These are phyloP conservation scores for Phaffia tasmanica DNA, from an alignment of 768 basidiomycete genomes.

Conservation along the genomic window DNA sequence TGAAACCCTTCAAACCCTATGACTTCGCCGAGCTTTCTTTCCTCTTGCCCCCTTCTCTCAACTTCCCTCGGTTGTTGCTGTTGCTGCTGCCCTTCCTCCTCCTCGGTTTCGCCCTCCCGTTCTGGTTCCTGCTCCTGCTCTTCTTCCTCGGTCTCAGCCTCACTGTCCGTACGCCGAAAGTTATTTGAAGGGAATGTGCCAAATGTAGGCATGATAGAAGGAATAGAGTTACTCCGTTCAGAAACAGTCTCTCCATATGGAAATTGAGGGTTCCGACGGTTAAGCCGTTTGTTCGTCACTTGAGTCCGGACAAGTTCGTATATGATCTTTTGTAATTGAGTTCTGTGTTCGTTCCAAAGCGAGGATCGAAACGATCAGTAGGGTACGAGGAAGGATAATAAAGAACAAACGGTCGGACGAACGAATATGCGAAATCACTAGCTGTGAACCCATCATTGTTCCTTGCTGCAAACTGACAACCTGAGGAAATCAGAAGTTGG, in stretches of 20 bases:
- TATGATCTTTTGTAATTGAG: constrained; percentile 55
- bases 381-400: constrained; percentile 27
- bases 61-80: no score
- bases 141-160: not conserved
- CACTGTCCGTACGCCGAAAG: not conserved
- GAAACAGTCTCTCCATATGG: not conserved
- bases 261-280: no score
- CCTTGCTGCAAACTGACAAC: constrained; percentile 67
- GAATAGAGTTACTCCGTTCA: not conserved
- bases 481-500: constrained; percentile 74
- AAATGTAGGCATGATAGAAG: not conserved
- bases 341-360: constrained; percentile 38
- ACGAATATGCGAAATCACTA: constrained; percentile 87
- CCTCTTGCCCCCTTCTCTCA: not conserved
- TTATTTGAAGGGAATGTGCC: not conserved
- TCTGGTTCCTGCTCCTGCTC: not conserved
- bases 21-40: not conserved
- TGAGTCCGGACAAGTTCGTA: not conserved
- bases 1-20: not conserved
- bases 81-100: not conserved
- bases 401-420: constrained; percentile 34
- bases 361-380: constrained; percentile 4
- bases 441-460: constrained; percentile 89
- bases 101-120: not conserved
- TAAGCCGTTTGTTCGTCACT: not conserved